A percentile compares a stretch with the other conserved stretches of the same genome.
Evolutionary conservation across 1,139 yeast species (phyloP).

Genomic region (Pichia sp.): DNA sequence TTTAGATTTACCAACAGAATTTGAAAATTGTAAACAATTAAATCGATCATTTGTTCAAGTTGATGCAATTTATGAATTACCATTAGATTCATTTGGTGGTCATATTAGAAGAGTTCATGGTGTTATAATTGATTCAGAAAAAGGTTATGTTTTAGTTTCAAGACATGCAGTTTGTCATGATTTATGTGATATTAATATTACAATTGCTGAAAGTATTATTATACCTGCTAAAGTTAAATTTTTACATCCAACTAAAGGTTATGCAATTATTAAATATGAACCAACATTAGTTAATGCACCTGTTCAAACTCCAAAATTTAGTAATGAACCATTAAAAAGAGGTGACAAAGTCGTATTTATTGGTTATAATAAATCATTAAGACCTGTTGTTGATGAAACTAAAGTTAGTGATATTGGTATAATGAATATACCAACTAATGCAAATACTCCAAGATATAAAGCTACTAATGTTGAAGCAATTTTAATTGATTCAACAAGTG

Average conservation of each 20-base stretch:
- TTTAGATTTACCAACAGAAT: conserved; percentile 61
- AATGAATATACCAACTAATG: conserved; percentile 64
- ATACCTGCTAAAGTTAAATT: conserved; percentile 78
- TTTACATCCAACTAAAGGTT: conserved; percentile 83
- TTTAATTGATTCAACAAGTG: conserved; percentile 64
- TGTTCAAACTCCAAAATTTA: conserved; percentile 57
- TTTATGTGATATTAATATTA: conserved; percentile 67
- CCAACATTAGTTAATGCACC: conserved; percentile 63
- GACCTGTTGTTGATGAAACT: conserved; percentile 71
- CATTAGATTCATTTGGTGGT: conserved; percentile 68
- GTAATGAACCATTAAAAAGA: conserved; percentile 53
- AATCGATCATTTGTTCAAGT: conserved; percentile 63
- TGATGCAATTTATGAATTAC: conserved; percentile 56
- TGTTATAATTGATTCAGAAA: conserved; percentile 68
- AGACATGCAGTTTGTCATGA: conserved; percentile 81
- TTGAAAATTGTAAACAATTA: conserved; percentile 50
- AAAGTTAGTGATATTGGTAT: conserved; percentile 72
- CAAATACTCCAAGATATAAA: conserved; percentile 70
- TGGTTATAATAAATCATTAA: conserved; percentile 68
- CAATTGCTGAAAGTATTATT: conserved; percentile 81
- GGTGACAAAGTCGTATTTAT: conserved; percentile 73
- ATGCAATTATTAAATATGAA: conserved; percentile 79
- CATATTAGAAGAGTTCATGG: conserved; percentile 66
- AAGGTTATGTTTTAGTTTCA: conserved; percentile 76
- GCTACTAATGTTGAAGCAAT: conserved; percentile 80